Evolutionary conservation across 352 stramenopile genomes (phyloP), one percentile per base, ranked within the genome.

Genomic region (Phytopythium aichiense): DNA sequence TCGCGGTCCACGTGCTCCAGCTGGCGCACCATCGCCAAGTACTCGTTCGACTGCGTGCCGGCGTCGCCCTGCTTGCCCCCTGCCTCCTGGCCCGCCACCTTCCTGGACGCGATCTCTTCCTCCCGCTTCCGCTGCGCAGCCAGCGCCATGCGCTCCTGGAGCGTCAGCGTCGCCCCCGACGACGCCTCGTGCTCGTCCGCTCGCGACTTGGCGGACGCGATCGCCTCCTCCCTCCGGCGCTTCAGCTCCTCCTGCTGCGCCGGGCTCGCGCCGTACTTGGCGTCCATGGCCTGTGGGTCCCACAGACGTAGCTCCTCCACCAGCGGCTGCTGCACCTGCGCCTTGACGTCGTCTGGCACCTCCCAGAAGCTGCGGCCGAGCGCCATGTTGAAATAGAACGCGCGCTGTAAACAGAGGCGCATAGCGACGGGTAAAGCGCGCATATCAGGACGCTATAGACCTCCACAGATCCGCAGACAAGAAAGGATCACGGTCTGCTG

Each of bases 321-420:
- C 28, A 71, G 59, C 0, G 84, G 82, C 13, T 53, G 72, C 52
- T 83, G 71, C 13, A 92, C 79, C 52, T 86, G 68, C 35, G 65
- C 63, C 33, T 72, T 60, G 13, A 91, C 25, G 23, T 92, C 77
- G 1, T 72, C 31, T 3, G 84, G 78, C 23, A 94, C 59, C 58
- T 88, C 71, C 84, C 84, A 94, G 64, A 80, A 92, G 68, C 84
- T 94, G 16, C 82, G 75, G 37, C 81, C 78, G 11, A 88, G 64
- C 20, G 70, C 77, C 71, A 94, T 84, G 59, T 94, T 94, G 64
- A 81, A 94, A 73, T 85, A 94, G 52, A 84, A 94, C 63, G 60
- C 80, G 58, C 84, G 79, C 84, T 94, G 33, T 7, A 28, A 31
- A 53, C 28, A 18, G 48, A 8, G 25, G 28, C 11, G 15, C 6